Conservation (phyloP, 2,329 filamentous ascomycete genomes). For the Calonectria pteridis region DNA sequence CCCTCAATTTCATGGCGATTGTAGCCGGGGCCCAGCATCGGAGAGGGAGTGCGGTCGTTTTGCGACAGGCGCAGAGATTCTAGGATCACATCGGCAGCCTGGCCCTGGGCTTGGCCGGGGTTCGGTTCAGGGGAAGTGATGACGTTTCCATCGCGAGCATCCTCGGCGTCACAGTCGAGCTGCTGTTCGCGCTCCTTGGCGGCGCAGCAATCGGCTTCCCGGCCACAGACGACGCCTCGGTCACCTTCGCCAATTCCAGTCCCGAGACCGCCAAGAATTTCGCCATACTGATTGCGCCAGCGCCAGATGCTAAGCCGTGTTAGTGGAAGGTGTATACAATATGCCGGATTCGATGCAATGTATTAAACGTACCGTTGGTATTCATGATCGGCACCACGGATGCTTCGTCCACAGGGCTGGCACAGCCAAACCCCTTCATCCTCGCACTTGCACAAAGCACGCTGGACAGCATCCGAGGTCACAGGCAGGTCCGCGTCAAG, state of each 20-base stretch:
- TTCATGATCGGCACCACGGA: constrained; percentile 70
- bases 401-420: constrained; percentile 81
- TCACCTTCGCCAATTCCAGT: constrained; percentile 91
- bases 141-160: constrained; percentile 64
- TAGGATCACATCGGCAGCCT: constrained; percentile 42
- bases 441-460: constrained; percentile 65
- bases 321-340: neutral
- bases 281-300: constrained; percentile 88
- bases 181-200: constrained; percentile 85
- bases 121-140: constrained; percentile 26
- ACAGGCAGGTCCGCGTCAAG: constrained; percentile 61
- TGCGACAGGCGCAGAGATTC: constrained; percentile 48
- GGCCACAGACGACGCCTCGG: constrained; percentile 88
- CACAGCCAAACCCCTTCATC: constrained; percentile 83
- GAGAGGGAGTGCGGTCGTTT: constrained; percentile 57
- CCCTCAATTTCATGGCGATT: constrained; percentile 90
- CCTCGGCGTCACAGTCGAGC: constrained; percentile 86
- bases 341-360: neutral
- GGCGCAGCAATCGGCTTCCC: constrained; percentile 81
- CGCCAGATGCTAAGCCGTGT: constrained; percentile 78
- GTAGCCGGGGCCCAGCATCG: constrained; percentile 78
- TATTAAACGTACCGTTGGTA: constrained; percentile 65
- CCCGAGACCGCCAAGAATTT: constrained; percentile 83
- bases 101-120: constrained; percentile 29
- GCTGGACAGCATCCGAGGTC: constrained; percentile 68